phyloP scores from a whole-genome alignment of 1,284 basidiomycete genomes.

The Ceratobasidium sp. region DNA sequence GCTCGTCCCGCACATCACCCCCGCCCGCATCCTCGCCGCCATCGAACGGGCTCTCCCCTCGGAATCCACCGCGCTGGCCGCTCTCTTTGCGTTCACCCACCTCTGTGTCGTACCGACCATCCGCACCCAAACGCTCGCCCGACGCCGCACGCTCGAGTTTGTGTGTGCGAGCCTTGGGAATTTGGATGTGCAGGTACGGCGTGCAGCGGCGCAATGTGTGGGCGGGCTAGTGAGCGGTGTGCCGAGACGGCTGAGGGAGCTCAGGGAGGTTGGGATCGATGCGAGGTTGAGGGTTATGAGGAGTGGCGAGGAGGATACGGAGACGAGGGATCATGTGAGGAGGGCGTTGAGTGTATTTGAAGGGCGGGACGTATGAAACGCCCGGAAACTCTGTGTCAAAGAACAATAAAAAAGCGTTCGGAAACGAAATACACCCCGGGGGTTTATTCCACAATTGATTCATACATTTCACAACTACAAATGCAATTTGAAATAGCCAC shows the following conservation, averaged over 20 bases:
- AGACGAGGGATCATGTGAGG: conserved; percentile 20
- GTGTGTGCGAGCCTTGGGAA: conserved; percentile 6
- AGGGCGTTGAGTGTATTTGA: conserved; percentile 21
- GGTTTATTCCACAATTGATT: too few relatives aligned
- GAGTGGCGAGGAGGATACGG: conserved; percentile 7
- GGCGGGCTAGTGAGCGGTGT: background rate
- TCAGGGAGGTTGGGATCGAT: conserved; percentile 29
- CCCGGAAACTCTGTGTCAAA: too few relatives aligned
- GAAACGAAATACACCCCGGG: too few relatives aligned
- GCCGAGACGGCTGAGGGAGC: conserved; percentile 19
- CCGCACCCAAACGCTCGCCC: background rate
- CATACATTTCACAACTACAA: too few relatives aligned
- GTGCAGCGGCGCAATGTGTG: conserved; percentile 22
- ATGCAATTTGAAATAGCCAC: too few relatives aligned
- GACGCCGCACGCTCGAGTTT: conserved; percentile 30
- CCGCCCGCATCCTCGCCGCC: conserved; percentile 4
- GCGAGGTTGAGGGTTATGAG: conserved; percentile 23
- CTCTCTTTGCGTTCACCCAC: conserved; percentile 22
- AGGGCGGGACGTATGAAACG: background rate
- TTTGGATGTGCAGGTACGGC: conserved; percentile 11
- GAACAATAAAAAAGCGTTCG: too few relatives aligned
- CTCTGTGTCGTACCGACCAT: background rate
- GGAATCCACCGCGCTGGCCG: conserved; percentile 9
- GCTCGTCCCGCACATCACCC: conserved; percentile 18
- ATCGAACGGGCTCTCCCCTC: conserved; percentile 29